Base-by-base conservation (phyloP, 176 grass and related monocot genomes). In the Otatea glauca region DNA sequence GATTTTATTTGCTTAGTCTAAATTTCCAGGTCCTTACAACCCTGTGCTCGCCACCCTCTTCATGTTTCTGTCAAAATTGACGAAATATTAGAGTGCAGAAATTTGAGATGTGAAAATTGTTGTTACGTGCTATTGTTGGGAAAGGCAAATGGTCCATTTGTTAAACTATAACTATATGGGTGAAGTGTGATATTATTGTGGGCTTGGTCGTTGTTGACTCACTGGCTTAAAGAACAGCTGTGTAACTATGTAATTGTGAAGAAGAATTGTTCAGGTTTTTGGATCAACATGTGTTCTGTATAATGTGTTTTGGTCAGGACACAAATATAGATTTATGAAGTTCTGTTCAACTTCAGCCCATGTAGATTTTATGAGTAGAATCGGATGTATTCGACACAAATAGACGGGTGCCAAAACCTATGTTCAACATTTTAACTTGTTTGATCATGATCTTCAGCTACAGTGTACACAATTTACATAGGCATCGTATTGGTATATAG, bases 381-480 rank as follows among this genome's bases (percentile, higher is more conserved):
- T 18, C 17, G 64, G 39, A 70, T 42, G 13, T 64, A 13, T 51
- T 48, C 4, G 41, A 39, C 20, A 41, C 20, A 12, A 69, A 37
- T 63, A 50, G 81, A 76, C 65, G 6, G 24, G 17, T 5, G 24
- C 10, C 10, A 62, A 20, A 9, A 4, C 16, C 4, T 72, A 45
- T 41, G 9, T 66, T 76, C 6, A 27, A 14, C 70, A 34, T 38
- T 39, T 16, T 51, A 70, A 24, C 51, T 60, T 82, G 9, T 50
- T 79, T 79, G 25, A 66, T 66, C 25, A 80, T 43, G 79, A 56
- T 70, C 49, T 35, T 77, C 17, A 78, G 58, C 59, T 78, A 5
- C 5, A 29, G 3, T 18, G 20, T 42, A 27, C 54, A 69, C 16
- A 88, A 70, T 77, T 83, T 70, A 17, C 48, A 20, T 82, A 82